phyloP scores from a whole-genome alignment of 176 grass and related monocot species.

The Oryza officinalis region DNA sequence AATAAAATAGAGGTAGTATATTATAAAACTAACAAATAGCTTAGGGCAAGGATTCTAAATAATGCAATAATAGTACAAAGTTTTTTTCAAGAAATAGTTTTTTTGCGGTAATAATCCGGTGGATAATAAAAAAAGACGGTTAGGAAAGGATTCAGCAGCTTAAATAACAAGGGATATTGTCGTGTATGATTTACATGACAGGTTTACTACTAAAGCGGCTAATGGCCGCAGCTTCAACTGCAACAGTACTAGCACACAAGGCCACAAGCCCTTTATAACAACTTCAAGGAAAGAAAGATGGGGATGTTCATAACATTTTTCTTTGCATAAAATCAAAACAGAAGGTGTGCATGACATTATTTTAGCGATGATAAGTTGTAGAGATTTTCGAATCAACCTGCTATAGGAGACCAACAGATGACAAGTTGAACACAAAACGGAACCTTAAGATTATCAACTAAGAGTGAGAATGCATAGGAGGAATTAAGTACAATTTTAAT shows the following conservation, averaged over 20 bases:
- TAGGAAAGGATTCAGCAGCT: background rate
- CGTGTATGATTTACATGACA: conserved; percentile 39
- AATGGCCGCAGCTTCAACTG: background rate
- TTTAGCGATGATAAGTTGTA: background rate
- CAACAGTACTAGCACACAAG: conserved; percentile 22
- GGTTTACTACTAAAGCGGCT: background rate
- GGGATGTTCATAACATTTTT: background rate
- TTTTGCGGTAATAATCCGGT: too few species aligned
- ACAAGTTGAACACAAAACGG: background rate
- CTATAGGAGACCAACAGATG: background rate
- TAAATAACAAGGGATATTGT: conserved; percentile 18
- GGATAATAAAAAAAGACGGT: too few species aligned
- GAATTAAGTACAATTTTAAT: background rate
- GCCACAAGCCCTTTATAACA: background rate
- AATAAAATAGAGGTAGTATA: too few species aligned
- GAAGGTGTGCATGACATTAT: background rate
- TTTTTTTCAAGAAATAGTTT: too few species aligned
- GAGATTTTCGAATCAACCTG: background rate
- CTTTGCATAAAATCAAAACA: background rate
- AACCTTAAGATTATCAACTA: background rate
- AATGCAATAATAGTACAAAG: too few species aligned
- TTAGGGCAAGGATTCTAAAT: too few species aligned
- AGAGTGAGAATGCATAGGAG: background rate
- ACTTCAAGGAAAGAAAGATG: background rate
- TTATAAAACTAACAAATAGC: too few species aligned